Evolutionary conservation across 306 rosid genomes (phyloP).

Genomic region (Vigna angularis): DNA sequence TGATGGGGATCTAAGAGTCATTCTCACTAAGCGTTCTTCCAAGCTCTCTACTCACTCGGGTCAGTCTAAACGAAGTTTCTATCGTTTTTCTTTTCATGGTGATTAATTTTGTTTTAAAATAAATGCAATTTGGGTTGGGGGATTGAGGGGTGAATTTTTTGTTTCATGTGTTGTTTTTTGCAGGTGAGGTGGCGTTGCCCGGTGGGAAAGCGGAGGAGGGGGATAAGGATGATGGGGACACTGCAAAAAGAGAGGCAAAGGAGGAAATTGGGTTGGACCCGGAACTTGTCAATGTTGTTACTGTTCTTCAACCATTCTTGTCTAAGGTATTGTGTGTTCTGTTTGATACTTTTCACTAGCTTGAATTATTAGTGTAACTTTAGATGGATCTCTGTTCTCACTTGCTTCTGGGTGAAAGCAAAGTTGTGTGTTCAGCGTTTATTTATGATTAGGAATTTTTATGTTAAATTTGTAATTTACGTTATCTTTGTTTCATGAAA

Average conservation of each 20-base stretch:
- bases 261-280: conserved; percentile 98
- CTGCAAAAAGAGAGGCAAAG: conserved; percentile 88
- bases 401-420: conserved; percentile 37
- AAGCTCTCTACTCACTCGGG: conserved; percentile 86
- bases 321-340: conserved; percentile 68
- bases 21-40: conserved; percentile 86
- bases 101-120: neutral
- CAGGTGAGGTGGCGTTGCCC: conserved; percentile 96
- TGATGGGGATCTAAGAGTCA: conserved; percentile 83
- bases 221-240: conserved; percentile 84
- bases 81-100: neutral
- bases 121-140: conserved; percentile 15
- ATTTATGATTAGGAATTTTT: conserved; percentile 12
- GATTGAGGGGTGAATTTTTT: conserved; percentile 12
- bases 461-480: neutral
- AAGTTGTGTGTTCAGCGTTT: conserved; percentile 17
- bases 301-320: conserved; percentile 90
- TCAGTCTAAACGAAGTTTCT: conserved; percentile 54
- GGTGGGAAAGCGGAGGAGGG: conserved; percentile 97
- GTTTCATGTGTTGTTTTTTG: neutral
- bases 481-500: conserved; percentile 35
- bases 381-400: conserved; percentile 16
- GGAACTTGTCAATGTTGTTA: conserved; percentile 72
- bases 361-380: neutral
- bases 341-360: neutral